Percentiles rank a stretch among this genome's conserved stretches.
Conservation (phyloP, 2,329 filamentous ascomycete genomes). For the Talaromyces atroroseus region DNA sequence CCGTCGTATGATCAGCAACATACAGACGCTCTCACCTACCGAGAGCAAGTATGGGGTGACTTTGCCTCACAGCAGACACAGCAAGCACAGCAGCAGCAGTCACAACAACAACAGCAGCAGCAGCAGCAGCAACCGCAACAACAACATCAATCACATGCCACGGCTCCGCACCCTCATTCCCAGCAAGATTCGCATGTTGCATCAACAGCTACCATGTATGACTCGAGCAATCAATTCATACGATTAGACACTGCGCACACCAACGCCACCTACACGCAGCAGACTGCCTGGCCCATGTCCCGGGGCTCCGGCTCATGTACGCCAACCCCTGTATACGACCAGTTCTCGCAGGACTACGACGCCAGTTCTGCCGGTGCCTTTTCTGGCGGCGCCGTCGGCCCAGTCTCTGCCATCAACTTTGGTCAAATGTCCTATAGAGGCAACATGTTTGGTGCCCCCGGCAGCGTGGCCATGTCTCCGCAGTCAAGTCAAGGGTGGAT, state of each 20-base stretch:
- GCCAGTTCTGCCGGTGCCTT: conserved; percentile 39
- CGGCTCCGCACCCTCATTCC: conserved; percentile 17
- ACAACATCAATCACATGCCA: conserved; percentile 31
- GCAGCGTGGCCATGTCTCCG: conserved; percentile 54
- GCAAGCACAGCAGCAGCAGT: conserved; percentile 4
- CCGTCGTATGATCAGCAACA: conserved; percentile 40
- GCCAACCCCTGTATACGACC: conserved; percentile 65
- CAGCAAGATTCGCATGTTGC: conserved; percentile 35
- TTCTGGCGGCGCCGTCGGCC: conserved; percentile 38
- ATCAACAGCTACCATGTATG: conserved; percentile 42
- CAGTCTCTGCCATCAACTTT: conserved; percentile 35
- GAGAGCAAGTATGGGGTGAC: conserved; percentile 49
- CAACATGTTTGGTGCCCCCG: conserved; percentile 45
- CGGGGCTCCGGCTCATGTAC: conserved; percentile 66
- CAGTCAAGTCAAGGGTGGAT: conserved; percentile 57
- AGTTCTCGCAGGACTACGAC: conserved; percentile 51
- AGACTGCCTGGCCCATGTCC: conserved; percentile 58
- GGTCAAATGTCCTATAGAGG: conserved; percentile 40
- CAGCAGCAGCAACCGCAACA: conserved; percentile 9
- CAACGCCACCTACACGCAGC: conserved; percentile 40
- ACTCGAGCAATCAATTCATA: conserved; percentile 55
- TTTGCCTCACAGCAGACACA: conserved; percentile 21
- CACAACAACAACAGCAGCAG: background rate
- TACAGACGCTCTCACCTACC: conserved; percentile 32
- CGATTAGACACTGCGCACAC: conserved; percentile 50